Evolutionary conservation across 2,329 filamentous ascomycete genomes (phyloP), one percentile per base, ranked within the genome.

Genomic region (Fusarium siculi): DNA sequence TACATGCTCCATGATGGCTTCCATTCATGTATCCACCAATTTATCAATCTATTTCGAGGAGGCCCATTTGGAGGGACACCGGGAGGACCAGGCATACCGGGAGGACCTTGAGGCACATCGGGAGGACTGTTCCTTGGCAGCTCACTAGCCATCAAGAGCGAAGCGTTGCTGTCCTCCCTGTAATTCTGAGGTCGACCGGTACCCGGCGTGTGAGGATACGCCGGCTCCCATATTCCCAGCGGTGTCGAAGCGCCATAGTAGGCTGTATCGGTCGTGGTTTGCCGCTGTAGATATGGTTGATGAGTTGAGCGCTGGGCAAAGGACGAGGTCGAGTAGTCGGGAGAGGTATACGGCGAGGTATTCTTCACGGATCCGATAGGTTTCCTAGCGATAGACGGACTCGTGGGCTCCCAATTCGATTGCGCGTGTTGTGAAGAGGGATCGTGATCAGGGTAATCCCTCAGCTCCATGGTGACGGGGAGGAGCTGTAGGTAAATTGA

Each of bases 1-100:
- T 75, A 76, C 76, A 77, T 77, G 40, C 72, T 77, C 76, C 76
- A 77, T 18, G 68, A 66, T 25, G 74, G 73, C 50, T 60, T 75
- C 76, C 76, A 77, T 55, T 64, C 64, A 6, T 52, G 62, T 25
- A 63, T 32, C 72, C 72, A 74, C 72, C 72, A 74, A 21, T 72
- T 55, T 40, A 59, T 40, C 6, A 68, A 30, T 12, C 25, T 53
- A 18, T 12, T 34, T 32, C 40, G 32, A 6, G 25, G 49, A 34
- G 60, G 60, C 18, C 46, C 21, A 34, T 21, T 40, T 12, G 37
- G 37, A 19, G 64, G 64, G 11, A 10, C 43, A 25, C 44, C 47
- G 18, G 57, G 42, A 9, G n/a, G 19, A 2, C 40, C 40, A 21
- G 64, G 43, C n/a, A 34, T 34, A 34, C 44, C 47, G 15, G 57